Percentiles rank a stretch among this genome's conserved stretches.
These are phyloP conservation scores for Vaccinium myrtillus DNA, from an alignment of 148 eudicot genomes.

Conservation along the genomic window DNA sequence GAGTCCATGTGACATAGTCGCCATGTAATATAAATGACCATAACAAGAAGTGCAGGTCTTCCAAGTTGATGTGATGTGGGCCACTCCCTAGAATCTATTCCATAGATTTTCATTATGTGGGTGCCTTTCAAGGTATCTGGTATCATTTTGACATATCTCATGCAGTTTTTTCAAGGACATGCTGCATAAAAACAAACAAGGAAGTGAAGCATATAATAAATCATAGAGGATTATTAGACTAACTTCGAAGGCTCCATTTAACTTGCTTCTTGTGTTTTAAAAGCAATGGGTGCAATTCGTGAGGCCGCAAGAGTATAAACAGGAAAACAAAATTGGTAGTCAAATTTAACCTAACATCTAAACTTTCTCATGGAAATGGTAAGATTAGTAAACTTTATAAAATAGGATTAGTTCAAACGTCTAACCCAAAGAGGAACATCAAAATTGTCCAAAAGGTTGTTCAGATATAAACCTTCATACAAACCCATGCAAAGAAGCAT, in stretches of 20 bases:
- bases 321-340: not conserved
- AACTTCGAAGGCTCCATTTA: not conserved
- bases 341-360: conserved; percentile 4
- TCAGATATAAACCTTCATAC: not conserved
- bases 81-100: not conserved
- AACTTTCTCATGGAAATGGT: not conserved
- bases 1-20: too few relatives aligned
- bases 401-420: not conserved
- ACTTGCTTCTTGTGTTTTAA: not conserved
- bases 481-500: not conserved
- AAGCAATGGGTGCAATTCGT: not conserved
- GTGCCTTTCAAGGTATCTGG: not conserved
- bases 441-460: not conserved
- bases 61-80: not conserved
- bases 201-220: not conserved
- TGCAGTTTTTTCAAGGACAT: conserved; percentile 7
- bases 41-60: not conserved
- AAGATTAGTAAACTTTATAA: not conserved
- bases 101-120: not conserved
- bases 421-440: not conserved
- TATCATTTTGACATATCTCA: not conserved
- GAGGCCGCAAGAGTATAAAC: not conserved
- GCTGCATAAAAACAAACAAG: not conserved
- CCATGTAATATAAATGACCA: not conserved
- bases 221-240: not conserved